Evolutionary conservation across 768 basidiomycete species (phyloP).

Genomic region (Suillus cothurnatus): DNA sequence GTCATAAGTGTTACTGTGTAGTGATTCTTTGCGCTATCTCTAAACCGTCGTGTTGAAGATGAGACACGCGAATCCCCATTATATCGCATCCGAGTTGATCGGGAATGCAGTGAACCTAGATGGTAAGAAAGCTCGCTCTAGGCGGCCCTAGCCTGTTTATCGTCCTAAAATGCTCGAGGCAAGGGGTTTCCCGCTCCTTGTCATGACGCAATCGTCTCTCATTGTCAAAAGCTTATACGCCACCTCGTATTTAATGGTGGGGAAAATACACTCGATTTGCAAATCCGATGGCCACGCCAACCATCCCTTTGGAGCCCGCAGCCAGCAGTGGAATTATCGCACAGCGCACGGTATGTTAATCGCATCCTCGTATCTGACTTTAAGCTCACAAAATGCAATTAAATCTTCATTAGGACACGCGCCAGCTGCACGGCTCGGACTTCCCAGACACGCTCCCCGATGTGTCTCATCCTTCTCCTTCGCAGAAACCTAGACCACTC

Average conservation of each 20-base stretch:
- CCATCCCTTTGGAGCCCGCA: neutral
- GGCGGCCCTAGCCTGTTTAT: neutral
- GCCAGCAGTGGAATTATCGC: neutral
- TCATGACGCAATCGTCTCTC: neutral
- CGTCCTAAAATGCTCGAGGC: neutral
- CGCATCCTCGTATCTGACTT: neutral
- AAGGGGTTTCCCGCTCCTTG: neutral
- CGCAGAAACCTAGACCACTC: neutral
- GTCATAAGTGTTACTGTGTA: neutral
- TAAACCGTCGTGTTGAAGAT: neutral
- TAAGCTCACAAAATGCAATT: neutral
- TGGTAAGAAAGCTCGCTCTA: neutral
- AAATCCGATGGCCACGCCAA: neutral
- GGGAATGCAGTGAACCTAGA: neutral
- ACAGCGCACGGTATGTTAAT: neutral
- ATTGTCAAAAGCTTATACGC: neutral
- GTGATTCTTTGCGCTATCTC: neutral
- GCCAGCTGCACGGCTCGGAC: neutral
- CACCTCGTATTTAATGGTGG: neutral
- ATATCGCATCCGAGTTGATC: neutral
- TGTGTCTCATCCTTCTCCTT: neutral
- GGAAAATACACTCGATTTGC: no score
- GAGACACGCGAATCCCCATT: no score
- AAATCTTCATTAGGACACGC: neutral
- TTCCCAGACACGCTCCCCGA: neutral